Base-by-base conservation (phyloP, 495 filamentous ascomycete genomes). In the Lasiosphaeria hispida region DNA sequence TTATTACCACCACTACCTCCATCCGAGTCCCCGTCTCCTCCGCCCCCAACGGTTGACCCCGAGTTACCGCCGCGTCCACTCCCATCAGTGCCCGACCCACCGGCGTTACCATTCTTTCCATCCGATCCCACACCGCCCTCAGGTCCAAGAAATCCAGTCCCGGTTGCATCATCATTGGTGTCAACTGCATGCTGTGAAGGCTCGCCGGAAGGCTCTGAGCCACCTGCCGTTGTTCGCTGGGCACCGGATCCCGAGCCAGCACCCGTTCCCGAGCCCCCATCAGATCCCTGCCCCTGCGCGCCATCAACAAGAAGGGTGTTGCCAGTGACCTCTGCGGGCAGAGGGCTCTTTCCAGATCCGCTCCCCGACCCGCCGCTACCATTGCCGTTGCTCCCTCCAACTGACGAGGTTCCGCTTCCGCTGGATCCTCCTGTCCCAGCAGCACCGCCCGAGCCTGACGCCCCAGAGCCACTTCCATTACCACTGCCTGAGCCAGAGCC, bases 361-460 rank as follows among this genome's bases (percentile, higher is more conserved):
- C 39, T 18, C 33, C 35, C 34, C n/a, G 52, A 14, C 39, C 39
- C 39, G 10, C 47, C 41, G 11, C 14, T 48, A 4, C 48, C 18
- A 7, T 35, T 8, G 4, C 30, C 18, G 35, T 13, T 62, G 10
- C 52, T 41, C 1, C 43, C 11, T 2, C 50, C 48, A 33, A 35
- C 13, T 9, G 58, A 54, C 7, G 17, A 34, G 10, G 48, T 39
- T 11, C 33, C 50, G 10, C 35, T 19, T 1, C 39, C 14, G 39
- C 7, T 15, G 13, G 51, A 23, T 13, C 52, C 63, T 13, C 52
- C 63, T 3, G 58, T 47, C 2, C 37, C 52, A 9, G 57, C 43
- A 15, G 17, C 38, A 7, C 39, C 33, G n/a, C 48, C 53, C 23
- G 44, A 23, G 5, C 55, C 55, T 34, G 33, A 13, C 0, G 37